phyloP scores from a whole-genome alignment of 805 yeast genomes.

The Candida koratica region DNA sequence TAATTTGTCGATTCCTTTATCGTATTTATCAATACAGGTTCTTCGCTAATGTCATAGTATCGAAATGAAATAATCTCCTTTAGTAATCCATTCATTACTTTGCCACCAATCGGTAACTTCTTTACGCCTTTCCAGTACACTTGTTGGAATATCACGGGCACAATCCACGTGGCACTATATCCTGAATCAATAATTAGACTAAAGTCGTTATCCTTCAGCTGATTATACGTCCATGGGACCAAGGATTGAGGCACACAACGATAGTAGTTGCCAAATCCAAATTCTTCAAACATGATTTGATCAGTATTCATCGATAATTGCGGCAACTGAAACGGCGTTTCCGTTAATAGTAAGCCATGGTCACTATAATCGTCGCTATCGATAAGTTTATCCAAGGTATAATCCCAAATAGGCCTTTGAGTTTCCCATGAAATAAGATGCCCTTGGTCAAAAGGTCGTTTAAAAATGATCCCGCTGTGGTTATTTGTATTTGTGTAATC shows the following conservation, averaged over 20 bases:
- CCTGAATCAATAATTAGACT: constrained; percentile 85
- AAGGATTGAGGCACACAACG: constrained; percentile 60
- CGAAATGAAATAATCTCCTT: constrained; percentile 84
- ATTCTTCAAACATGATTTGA: constrained; percentile 92
- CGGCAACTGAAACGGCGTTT: constrained; percentile 78
- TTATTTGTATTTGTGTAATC: constrained; percentile 67
- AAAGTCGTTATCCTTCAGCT: constrained; percentile 45
- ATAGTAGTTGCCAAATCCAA: constrained; percentile 68
- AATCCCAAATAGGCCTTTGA: constrained; percentile 88
- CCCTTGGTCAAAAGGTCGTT: constrained; percentile 86
- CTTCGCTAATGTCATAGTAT: constrained; percentile 91
- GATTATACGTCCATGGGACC: constrained; percentile 20
- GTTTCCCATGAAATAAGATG: constrained; percentile 89
- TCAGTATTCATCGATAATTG: constrained; percentile 80
- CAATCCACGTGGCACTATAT: constrained; percentile 78
- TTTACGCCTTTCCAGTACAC: constrained; percentile 74
- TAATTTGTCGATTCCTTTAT: constrained; percentile 77
- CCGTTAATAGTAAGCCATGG: constrained; percentile 66
- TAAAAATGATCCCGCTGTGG: constrained; percentile 65
- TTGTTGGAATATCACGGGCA: constrained; percentile 78
- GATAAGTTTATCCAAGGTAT: constrained; percentile 43
- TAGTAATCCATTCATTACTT: constrained; percentile 73
- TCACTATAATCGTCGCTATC: constrained; percentile 17
- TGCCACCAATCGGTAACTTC: constrained; percentile 83
- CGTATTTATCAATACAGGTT: constrained; percentile 75